Evolutionary conservation across 345 rosid species (phyloP).

Genomic region (Brassica incana): DNA sequence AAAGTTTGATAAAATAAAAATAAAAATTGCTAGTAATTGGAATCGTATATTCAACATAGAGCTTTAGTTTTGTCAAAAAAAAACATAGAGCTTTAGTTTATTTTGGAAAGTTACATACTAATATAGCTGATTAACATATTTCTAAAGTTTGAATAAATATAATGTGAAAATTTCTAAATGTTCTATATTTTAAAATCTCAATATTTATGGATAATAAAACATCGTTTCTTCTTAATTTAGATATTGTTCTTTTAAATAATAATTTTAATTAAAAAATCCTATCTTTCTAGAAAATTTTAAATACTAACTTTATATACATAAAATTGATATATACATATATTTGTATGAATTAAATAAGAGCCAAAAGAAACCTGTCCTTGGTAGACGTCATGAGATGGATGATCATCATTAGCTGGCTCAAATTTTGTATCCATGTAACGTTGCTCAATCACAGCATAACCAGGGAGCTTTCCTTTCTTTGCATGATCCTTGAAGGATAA

Average conservation of each 20-base stretch:
- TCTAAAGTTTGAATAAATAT: background rate
- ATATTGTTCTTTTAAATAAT: background rate
- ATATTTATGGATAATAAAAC: background rate
- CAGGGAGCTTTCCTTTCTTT: slow-evolving; percentile 60
- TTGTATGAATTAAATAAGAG: background rate
- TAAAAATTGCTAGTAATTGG: background rate
- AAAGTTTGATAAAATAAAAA: background rate
- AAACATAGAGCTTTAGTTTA: background rate
- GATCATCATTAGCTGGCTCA: slow-evolving; percentile 76
- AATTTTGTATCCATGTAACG: slow-evolving; percentile 61
- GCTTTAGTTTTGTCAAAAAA: background rate
- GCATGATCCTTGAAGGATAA: slow-evolving; percentile 56
- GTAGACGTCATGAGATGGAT: slow-evolving; percentile 92
- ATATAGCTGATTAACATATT: background rate
- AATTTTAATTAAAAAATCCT: background rate
- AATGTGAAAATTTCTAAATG: background rate
- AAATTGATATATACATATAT: background rate
- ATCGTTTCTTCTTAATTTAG: background rate
- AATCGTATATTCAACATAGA: background rate
- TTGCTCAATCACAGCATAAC: slow-evolving; percentile 80
- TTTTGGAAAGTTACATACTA: background rate
- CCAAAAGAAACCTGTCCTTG: slow-evolving; percentile 64
- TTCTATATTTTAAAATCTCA: background rate
- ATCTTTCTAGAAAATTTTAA: background rate
- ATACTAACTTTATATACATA: background rate